A percentile compares a stretch with the other conserved stretches of the same genome.
These are phyloP conservation scores for Porpolomopsis calyptriformis DNA, from an alignment of 768 basidiomycete species.

Conservation along the genomic window DNA sequence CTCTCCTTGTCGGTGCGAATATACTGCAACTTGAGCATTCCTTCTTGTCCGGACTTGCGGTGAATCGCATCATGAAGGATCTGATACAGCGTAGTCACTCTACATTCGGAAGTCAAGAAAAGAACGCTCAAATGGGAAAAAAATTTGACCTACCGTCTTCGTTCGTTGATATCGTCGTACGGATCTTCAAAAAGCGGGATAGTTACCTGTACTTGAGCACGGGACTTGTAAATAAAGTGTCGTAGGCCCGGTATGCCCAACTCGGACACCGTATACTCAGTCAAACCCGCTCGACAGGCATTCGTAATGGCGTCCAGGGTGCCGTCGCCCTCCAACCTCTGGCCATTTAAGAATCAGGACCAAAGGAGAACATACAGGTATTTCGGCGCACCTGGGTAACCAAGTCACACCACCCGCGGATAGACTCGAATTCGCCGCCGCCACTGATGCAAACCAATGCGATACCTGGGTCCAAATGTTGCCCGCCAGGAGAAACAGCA, in stretches of 20 bases:
- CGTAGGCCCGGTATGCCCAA: conserved; percentile 82
- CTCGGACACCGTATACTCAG: conserved; percentile 60
- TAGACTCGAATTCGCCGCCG: conserved; percentile 76
- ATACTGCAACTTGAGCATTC: conserved; percentile 77
- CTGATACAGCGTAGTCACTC: conserved; percentile 82
- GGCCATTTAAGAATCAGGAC: conserved; percentile 1
- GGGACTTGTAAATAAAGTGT: conserved; percentile 93
- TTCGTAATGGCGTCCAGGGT: conserved; percentile 39
- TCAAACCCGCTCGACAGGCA: conserved; percentile 37
- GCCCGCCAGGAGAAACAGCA: neutral
- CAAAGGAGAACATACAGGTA: conserved; percentile 1
- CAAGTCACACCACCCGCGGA: conserved; percentile 63
- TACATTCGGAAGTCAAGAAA: conserved; percentile 18
- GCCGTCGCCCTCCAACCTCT: conserved; percentile 61
- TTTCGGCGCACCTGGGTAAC: conserved; percentile 41
- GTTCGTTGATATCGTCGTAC: conserved; percentile 53
- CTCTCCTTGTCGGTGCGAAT: conserved; percentile 78
- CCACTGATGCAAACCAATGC: conserved; percentile 75
- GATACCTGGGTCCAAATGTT: conserved; percentile 30
- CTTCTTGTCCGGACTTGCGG: conserved; percentile 75
- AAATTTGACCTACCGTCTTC: conserved; percentile 37
- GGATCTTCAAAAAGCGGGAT: conserved; percentile 78
- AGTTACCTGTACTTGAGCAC: conserved; percentile 82
- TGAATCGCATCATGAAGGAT: conserved; percentile 81
- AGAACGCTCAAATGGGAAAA: neutral